Base-by-base conservation (phyloP, 306 rosid species). In the Quillaja saponaria region DNA sequence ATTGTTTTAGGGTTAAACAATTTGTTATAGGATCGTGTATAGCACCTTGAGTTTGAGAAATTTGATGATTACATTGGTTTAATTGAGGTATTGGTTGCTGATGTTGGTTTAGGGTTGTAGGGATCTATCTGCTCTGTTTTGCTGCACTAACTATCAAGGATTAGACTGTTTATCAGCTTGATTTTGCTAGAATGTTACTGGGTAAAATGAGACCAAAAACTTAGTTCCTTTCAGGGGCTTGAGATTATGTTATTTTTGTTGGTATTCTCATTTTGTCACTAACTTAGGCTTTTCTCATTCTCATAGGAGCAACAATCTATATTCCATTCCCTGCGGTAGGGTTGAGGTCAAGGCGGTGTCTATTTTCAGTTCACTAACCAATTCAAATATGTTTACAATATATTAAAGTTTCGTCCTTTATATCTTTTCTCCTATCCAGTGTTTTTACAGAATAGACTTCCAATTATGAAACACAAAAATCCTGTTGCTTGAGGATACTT, bases 101-200 rank as follows among this genome's bases (percentile, higher is more conserved):
- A 25, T 55, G 45, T 61, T 49, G 7, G 33, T 47, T 14, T 3
- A 48, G 51, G 51, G 57, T 46, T 61, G 37, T 6, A 57, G 19
- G 19, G 41, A 71, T 51, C 60, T 58, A 47, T 61, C 38, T 55
- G 31, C 19, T 42, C 67, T 71, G 33, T 40, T 64, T 58, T 74
- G 8, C 37, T 49, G 16, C 19, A 20, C 16, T 13, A 42, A 25
- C 10, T 25, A 12, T 5, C 34, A 3, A 18, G 57, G 38, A 37
- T 13, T 49, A 20, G 21, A 49, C 13, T 7, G 19, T 59, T 41
- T 25, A 55, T 64, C 18, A 57, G 52, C 75, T 61, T 69, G 61
- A 13, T 59, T 73, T 35, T 49, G 58, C 35, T 65, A 59, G 66
- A 39, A 15, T 42, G 53, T 47, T 31, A 14, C 55, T 52, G 53